Percentiles rank a stretch among this genome's conserved stretches.
These are phyloP conservation scores for Hypseocharis bilobata DNA, from an alignment of 441 rosid genomes.

Conservation along the genomic window DNA sequence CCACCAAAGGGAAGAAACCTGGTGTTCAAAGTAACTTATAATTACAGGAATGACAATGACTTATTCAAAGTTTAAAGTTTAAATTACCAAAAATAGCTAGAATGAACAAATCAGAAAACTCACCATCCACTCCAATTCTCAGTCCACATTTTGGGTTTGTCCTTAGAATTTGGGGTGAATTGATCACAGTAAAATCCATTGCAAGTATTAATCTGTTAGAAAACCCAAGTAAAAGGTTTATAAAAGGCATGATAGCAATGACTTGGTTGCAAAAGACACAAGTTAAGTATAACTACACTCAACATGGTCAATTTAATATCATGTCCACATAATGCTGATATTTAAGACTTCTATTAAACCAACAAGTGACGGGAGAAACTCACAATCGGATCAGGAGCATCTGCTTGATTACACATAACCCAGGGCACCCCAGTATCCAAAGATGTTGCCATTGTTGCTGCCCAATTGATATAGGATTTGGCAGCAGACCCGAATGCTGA, in stretches of 20 bases:
- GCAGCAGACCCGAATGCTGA: conserved; percentile 44
- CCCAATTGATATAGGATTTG: conserved; percentile 51
- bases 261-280: conserved; percentile 7
- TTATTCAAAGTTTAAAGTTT: background rate
- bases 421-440: conserved; percentile 66
- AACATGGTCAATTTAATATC: background rate
- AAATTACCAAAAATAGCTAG: background rate
- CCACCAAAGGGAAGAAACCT: conserved; percentile 64
- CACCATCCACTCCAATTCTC: conserved; percentile 83
- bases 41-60: background rate
- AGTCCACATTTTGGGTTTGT: conserved; percentile 68
- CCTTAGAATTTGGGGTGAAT: conserved; percentile 59
- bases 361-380: conserved; percentile 18
- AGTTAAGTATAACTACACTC: background rate
- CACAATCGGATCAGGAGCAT: conserved; percentile 71
- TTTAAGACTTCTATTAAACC: background rate
- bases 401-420: conserved; percentile 69
- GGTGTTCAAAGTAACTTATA: background rate
- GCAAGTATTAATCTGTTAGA: conserved; percentile 55
- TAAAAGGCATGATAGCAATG: background rate
- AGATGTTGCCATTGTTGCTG: conserved; percentile 63
- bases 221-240: conserved; percentile 9
- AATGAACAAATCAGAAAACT: conserved; percentile 9
- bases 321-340: background rate
- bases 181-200: conserved; percentile 72